Evolutionary conservation across 208 protist genomes (phyloP).

Genomic region (Leishmania tropica): DNA sequence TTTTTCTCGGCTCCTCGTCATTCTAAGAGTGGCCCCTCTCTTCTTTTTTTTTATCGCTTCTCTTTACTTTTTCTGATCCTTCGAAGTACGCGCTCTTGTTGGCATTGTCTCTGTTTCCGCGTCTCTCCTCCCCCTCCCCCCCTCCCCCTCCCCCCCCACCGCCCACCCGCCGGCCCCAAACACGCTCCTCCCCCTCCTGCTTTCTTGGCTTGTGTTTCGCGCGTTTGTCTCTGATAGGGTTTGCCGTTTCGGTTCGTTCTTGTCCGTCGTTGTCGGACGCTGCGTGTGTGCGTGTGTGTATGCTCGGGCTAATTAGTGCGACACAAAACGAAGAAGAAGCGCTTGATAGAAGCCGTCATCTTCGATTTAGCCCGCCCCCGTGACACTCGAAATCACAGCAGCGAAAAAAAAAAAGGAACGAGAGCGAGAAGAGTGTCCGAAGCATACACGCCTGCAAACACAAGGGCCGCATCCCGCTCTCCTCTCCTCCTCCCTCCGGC

Average conservation of each 20-base stretch:
- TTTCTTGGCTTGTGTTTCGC: background rate
- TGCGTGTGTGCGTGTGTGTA: slow-evolving; percentile 2
- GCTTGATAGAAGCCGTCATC: background rate
- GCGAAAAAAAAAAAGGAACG: background rate
- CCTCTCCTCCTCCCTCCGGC: background rate
- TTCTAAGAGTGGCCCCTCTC: background rate
- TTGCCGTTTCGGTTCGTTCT: background rate
- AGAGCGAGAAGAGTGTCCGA: background rate
- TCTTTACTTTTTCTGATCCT: background rate
- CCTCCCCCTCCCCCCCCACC: background rate
- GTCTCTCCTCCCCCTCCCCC: background rate
- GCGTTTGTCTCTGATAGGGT: background rate
- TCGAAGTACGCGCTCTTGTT: background rate
- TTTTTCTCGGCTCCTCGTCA: background rate
- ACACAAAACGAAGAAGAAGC: background rate
- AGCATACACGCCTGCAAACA: background rate
- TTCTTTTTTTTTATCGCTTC: background rate
- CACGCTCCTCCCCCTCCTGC: background rate
- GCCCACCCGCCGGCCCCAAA: background rate
- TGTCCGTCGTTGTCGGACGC: background rate
- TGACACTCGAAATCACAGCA: background rate
- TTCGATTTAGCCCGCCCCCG: background rate
- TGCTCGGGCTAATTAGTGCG: too few relatives aligned
- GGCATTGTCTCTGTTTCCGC: background rate
- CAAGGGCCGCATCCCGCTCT: background rate